Evolutionary conservation across 345 rosid genomes (phyloP).

Genomic region (Aegle marmelos): DNA sequence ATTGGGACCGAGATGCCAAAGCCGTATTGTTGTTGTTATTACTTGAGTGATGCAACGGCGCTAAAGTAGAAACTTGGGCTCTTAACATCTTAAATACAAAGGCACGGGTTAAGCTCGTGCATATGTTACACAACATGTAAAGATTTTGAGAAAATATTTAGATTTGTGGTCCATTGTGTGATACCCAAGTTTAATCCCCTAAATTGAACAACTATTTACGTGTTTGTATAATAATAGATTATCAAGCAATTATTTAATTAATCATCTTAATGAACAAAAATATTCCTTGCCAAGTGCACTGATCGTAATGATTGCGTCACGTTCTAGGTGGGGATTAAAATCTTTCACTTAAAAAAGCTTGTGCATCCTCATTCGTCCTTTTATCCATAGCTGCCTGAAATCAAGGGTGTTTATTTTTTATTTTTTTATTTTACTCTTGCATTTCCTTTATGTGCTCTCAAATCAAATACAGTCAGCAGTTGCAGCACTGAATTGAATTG

Average conservation of each 20-base stretch:
- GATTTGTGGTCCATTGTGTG: not conserved
- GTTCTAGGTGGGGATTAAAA: not conserved
- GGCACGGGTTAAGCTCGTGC: not conserved
- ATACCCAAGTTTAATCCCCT: not conserved
- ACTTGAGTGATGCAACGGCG: not conserved
- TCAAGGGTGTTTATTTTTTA: not conserved
- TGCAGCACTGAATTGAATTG: not conserved
- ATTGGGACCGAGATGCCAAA: not conserved
- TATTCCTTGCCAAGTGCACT: not conserved
- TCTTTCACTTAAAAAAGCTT: not conserved
- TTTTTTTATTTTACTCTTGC: not conserved
- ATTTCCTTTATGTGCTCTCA: not conserved
- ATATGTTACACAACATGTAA: no score
- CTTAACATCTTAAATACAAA: not conserved
- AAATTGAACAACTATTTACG: not conserved
- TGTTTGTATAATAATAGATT: not conserved
- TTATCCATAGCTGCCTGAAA: not conserved
- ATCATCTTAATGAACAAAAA: not conserved
- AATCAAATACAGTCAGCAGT: not conserved
- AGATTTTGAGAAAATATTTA: not conserved
- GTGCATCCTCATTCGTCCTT: not conserved
- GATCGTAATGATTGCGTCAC: not conserved
- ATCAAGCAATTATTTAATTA: not conserved
- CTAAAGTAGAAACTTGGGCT: not conserved
- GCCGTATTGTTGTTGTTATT: not conserved